phyloP scores from a whole-genome alignment of 106 monocot genomes.

The Dendrobium chrysotoxum region DNA sequence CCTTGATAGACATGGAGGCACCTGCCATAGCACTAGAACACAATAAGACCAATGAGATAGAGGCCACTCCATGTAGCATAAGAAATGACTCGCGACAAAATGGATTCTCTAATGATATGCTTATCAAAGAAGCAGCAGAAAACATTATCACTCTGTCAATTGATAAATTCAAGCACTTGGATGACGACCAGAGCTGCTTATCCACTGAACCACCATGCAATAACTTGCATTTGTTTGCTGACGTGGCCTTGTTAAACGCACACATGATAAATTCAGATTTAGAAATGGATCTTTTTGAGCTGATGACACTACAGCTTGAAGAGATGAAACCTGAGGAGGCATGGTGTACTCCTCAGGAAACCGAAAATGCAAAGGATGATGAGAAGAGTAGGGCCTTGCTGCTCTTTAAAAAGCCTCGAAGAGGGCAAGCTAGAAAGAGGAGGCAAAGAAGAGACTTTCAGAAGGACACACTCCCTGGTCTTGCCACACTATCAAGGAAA shows the following conservation, averaged over 20 bases:
- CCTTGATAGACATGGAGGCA: conserved; percentile 30
- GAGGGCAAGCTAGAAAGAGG: conserved; percentile 41
- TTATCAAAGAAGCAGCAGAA: conserved; percentile 33
- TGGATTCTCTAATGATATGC: conserved; percentile 8
- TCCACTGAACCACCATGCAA: background rate
- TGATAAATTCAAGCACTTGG: conserved; percentile 3
- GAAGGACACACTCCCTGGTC: conserved; percentile 71
- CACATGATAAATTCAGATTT: background rate
- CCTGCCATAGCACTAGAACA: conserved; percentile 7
- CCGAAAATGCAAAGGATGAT: background rate
- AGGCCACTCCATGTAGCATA: background rate
- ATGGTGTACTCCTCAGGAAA: conserved; percentile 4
- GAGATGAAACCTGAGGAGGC: conserved; percentile 43
- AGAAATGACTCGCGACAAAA: background rate
- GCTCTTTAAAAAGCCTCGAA: conserved; percentile 32
- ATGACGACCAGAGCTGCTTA: background rate
- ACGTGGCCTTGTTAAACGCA: conserved; percentile 18
- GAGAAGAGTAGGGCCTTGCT: conserved; percentile 12
- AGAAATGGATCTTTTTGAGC: conserved; percentile 52
- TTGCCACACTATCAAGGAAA: conserved; percentile 48
- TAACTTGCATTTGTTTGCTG: conserved; percentile 51
- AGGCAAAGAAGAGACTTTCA: conserved; percentile 68
- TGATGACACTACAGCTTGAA: conserved; percentile 49
- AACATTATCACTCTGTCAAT: conserved; percentile 32
- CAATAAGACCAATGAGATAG: background rate